Conservation (phyloP, 164 flowering plant genomes). For the Magnolia sinica region DNA sequence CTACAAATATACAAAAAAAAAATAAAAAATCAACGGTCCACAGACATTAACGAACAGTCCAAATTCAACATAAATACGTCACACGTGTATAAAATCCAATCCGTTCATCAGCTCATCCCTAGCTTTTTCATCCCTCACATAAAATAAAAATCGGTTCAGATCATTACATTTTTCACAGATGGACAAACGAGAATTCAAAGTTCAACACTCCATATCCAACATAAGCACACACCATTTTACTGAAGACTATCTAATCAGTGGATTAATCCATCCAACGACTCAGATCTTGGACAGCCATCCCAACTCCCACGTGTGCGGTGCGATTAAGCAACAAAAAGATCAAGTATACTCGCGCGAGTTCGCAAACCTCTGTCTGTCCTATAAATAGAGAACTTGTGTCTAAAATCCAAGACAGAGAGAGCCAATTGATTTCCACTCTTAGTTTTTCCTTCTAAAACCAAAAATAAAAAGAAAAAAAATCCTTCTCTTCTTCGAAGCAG, state of each 20-base stretch:
- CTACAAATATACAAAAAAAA: too few relatives aligned
- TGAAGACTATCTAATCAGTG: not conserved
- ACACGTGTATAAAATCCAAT: too few relatives aligned
- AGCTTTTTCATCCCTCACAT: too few relatives aligned
- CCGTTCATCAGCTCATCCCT: too few relatives aligned
- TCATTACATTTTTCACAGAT: too few relatives aligned
- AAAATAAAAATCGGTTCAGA: too few relatives aligned
- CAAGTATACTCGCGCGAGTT: not conserved
- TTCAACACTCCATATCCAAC: not conserved
- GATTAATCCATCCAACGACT: not conserved
- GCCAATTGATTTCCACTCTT: too few relatives aligned
- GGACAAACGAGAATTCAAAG: too few relatives aligned
- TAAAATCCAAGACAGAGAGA: conserved; percentile 37
- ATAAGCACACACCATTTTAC: not conserved
- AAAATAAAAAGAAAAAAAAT: conserved; percentile 1
- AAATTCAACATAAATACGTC: too few relatives aligned
- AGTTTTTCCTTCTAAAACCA: not conserved
- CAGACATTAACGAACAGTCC: too few relatives aligned
- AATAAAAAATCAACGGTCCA: too few relatives aligned
- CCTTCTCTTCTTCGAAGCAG: not conserved
- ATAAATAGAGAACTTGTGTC: conserved; percentile 48
- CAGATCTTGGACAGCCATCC: not conserved
- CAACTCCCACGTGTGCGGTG: not conserved
- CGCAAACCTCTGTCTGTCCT: conserved; percentile 25
- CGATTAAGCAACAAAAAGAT: not conserved